Percentiles rank a stretch among this genome's conserved stretches.
Evolutionary conservation across 208 protist genomes (phyloP).

Genomic region (Acanthamoeba sp.): DNA sequence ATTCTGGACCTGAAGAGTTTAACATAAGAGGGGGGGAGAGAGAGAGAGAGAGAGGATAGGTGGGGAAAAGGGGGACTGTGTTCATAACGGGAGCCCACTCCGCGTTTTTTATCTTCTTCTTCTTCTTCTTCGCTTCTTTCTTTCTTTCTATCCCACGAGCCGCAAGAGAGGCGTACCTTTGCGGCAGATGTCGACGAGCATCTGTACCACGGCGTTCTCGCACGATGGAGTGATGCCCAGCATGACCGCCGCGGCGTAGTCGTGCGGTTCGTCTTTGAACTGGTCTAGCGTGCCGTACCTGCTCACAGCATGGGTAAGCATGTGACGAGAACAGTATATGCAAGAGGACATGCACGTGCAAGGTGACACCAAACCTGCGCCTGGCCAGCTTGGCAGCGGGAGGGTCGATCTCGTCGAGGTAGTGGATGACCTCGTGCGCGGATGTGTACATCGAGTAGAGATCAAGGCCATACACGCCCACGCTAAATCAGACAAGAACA

Average conservation of each 20-base stretch:
- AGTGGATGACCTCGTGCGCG: slow-evolving; percentile 68
- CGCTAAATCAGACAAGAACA: neutral
- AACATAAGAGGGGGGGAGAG: neutral
- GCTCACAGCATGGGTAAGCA: neutral
- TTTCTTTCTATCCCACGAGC: too few relatives aligned
- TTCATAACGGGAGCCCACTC: neutral
- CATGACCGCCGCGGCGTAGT: slow-evolving; percentile 63
- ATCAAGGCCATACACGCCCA: slow-evolving; percentile 77
- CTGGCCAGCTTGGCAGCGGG: neutral
- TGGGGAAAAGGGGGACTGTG: neutral
- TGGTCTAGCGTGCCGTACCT: slow-evolving; percentile 62
- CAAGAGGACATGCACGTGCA: too few relatives aligned
- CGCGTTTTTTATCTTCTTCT: neutral
- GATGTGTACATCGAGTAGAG: slow-evolving; percentile 70
- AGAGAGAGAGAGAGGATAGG: neutral
- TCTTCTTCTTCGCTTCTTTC: too few relatives aligned
- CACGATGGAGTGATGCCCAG: slow-evolving; percentile 13
- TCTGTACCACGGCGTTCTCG: slow-evolving; percentile 16
- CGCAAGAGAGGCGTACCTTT: neutral
- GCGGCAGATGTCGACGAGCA: slow-evolving; percentile 38
- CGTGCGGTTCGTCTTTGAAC: slow-evolving; percentile 48
- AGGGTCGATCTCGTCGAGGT: slow-evolving; percentile 70
- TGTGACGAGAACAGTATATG: too few relatives aligned
- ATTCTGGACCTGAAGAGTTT: slow-evolving; percentile 48
- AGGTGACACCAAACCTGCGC: neutral